These are phyloP conservation scores for Nicotiana attenuata DNA, from an alignment of 257 asterid species.

Conservation along the genomic window DNA sequence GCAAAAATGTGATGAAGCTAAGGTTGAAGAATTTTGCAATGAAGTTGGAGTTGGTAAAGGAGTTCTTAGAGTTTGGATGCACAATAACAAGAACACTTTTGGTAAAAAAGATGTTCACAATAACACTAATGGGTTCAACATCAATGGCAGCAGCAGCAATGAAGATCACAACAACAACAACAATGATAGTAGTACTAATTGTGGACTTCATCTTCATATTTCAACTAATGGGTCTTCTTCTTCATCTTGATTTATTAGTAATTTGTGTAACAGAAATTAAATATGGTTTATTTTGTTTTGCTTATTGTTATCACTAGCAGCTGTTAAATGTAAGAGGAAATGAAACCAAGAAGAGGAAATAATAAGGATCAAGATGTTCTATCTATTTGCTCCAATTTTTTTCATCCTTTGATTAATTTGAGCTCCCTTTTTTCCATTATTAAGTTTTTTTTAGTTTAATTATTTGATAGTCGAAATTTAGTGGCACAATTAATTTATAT, in stretches of 20 bases:
- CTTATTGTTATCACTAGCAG: neutral
- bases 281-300: neutral
- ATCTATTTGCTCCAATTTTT: neutral
- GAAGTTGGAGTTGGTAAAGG: conserved; percentile 31
- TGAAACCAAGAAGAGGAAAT: neutral
- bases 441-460: too few relatives aligned
- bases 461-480: too few relatives aligned
- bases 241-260: conserved; percentile 16
- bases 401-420: neutral
- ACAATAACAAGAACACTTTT: conserved; percentile 33
- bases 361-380: neutral
- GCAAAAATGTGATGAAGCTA: conserved; percentile 18
- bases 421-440: neutral
- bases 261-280: neutral
- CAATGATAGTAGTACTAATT: neutral
- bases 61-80: conserved; percentile 47
- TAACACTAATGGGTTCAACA: neutral
- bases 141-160: conserved; percentile 1
- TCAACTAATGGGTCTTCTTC: conserved; percentile 19
- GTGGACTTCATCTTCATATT: conserved; percentile 17
- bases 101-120: neutral
- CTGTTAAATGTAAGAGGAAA: neutral
- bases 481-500: too few relatives aligned
- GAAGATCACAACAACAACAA: neutral
- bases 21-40: conserved; percentile 21